Base-by-base conservation (phyloP, 148 eudicot species). In the Diospyros kaki region DNA sequence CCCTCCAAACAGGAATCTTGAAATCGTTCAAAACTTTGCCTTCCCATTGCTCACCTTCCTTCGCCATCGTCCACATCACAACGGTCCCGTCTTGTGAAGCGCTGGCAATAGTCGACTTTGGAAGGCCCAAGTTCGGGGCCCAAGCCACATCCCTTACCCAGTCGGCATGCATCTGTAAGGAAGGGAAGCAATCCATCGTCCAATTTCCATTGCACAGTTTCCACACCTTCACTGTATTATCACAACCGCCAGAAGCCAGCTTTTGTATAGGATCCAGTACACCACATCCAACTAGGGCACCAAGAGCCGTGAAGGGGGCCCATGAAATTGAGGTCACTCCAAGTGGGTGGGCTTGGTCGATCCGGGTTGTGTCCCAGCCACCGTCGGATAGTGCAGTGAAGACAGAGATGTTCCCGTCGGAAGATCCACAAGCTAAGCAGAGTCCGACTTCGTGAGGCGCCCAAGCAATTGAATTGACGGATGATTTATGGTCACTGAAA, bases 81-180 rank as follows among this genome's bases (percentile, higher is more conserved):
- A 93, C 98, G 0, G 93, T 88, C 74, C 98, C 97, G 76, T 93
- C 98, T 67, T 93, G 97, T 1, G 98, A 91, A 50, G 94, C 94
- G 69, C 98, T 93, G 28, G 98, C 98, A 38, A 93, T 84, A 5
- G 98, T 93, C 2, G 98, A 88, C 83, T 89, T 93, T 0, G 97
- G 91, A 79, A 93, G 97, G 14, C 98, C 98, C 83, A 94, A 84
- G 69, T 90, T 91, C 15, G 98, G 97, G 14, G 98, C 97, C 98
- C 98, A 94, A 7, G 98, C 89, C 43, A 94, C 98, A 76, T 94
- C 95, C 60, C 98, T 83, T 58, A 94, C 98, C 97, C 97, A 90
- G 82, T 94, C 95, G 1, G 84, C 48, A 58, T 94, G 97, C 86
- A 67, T 91, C 74, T 87, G 97, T 79, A 94, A 91, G 52, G 98